Conservation (phyloP, 768 basidiomycete genomes). For the Botryobasidium botryosum region DNA sequence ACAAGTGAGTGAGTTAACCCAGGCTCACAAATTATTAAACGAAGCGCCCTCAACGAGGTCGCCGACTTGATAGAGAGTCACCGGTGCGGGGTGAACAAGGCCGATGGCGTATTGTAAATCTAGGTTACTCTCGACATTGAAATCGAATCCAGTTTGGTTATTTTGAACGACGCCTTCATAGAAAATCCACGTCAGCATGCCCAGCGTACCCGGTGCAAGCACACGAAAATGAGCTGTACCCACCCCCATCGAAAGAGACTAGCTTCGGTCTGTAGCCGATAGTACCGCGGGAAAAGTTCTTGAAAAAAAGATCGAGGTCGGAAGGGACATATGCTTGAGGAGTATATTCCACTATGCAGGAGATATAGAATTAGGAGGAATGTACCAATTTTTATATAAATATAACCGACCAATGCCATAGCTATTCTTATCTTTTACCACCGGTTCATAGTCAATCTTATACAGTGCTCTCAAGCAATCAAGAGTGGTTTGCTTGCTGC, state of each 20-base stretch:
- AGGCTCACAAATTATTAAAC: conserved; percentile 9
- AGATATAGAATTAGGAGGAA: too few species aligned
- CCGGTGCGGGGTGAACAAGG: conserved; percentile 18
- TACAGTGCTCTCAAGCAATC: conserved; percentile 3
- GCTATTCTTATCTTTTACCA: neutral
- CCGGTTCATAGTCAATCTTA: conserved; percentile 17
- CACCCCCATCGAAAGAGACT: conserved; percentile 23
- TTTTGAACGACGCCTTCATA: conserved; percentile 3
- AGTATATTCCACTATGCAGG: conserved; percentile 36
- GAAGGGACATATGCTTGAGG: conserved; percentile 30
- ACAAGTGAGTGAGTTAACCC: too few species aligned
- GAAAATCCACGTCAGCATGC: too few species aligned
- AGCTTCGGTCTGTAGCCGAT: conserved; percentile 26
- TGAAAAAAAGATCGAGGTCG: conserved; percentile 17
- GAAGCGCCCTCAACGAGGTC: conserved; percentile 17
- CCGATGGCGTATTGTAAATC: conserved; percentile 31
- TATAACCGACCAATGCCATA: neutral
- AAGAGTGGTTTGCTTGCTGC: conserved; percentile 3
- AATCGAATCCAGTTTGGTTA: conserved; percentile 21
- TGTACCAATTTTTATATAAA: conserved; percentile 14
- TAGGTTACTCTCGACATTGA: conserved; percentile 50
- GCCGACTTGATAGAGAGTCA: conserved; percentile 23
- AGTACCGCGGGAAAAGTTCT: conserved; percentile 25
- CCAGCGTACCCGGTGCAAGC: too few species aligned
- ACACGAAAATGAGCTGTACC: too few species aligned